Conservation (phyloP, 129 eudicot genomes). For the Logfia minima region DNA sequence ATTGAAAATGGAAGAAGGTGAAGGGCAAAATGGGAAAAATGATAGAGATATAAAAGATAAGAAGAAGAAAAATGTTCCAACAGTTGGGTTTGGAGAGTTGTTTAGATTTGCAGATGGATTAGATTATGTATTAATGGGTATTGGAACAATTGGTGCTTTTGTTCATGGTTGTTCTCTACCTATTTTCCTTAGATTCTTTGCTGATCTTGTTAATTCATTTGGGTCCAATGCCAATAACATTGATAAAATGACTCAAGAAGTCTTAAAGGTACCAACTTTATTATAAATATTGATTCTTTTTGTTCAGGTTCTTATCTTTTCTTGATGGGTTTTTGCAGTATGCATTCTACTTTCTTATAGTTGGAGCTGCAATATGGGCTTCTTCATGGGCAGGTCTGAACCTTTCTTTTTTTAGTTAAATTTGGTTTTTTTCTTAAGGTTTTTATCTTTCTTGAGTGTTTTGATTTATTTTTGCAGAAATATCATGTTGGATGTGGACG, state of each 20-base stretch:
- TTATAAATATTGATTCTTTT: constrained; percentile 25
- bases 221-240: constrained; percentile 82
- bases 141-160: constrained; percentile 86
- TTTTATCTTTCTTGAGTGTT: constrained; percentile 48
- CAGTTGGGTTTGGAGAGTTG: constrained; percentile 65
- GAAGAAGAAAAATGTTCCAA: constrained; percentile 37
- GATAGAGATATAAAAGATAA: constrained; percentile 25
- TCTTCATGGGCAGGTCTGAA: constrained; percentile 99
- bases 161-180: constrained; percentile 97
- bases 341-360: constrained; percentile 96
- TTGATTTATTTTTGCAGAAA: constrained; percentile 54
- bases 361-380: constrained; percentile 99
- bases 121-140: constrained; percentile 70
- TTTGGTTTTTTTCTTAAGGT: constrained; percentile 66
- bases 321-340: constrained; percentile 80
- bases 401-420: constrained; percentile 43
- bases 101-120: constrained; percentile 92
- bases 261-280: constrained; percentile 53
- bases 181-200: constrained; percentile 84
- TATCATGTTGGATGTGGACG: constrained; percentile 99
- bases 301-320: constrained; percentile 68
- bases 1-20: constrained; percentile 36
- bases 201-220: constrained; percentile 97
- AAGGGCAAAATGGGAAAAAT: constrained; percentile 33
- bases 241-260: constrained; percentile 91